Evolutionary conservation across 1,139 yeast genomes (phyloP), one percentile per base, ranked within the genome.

Genomic region (Yamadazyma trypodendri): DNA sequence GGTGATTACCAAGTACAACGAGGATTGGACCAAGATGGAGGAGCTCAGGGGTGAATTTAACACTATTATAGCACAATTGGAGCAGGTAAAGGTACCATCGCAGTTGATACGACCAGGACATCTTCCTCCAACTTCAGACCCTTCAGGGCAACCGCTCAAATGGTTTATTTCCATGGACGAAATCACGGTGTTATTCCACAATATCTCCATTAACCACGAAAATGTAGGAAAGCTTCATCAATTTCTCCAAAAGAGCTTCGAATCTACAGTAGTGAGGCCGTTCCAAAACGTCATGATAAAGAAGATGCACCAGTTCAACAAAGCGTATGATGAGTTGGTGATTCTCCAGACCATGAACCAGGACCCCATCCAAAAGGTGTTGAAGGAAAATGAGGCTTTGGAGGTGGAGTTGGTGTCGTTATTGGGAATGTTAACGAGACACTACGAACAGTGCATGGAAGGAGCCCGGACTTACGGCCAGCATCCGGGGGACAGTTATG

Each of bases 361-460:
- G 12, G 49, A 48, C 12, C 31, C 44, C 2, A 45, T 58, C 2
- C 48, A 47, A n/a, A 51, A 55, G 6, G 51, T 62, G 2, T 37
- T 61, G 12, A 52, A 56, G 45, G 77, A 74, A 39, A 77, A 82
- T 45, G 61, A 63, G 6, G 63, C 71, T 0, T 62, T 83, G 39
- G 95, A 88, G 38, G 72, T 73, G 42, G 94, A 85, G 39, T 70
- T 88, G 58, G 94, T 87, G 0, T 70, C 75, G 7, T 64, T 84
- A 14, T 62, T 89, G 25, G 82, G 80, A 42, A 80, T 89, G 54
- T 63, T 89, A 27, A 84, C 96, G 6, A 77, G 79, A 38, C 96
- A 89, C 59, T 87, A 80, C 48, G 96, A 88, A 55, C 89, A 85
- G 52, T 85, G 95, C 48, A 48, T 62, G 3, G 67, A 74, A 34